phyloP scores from a whole-genome alignment of 805 yeast species.

The Priceomyces medius region DNA sequence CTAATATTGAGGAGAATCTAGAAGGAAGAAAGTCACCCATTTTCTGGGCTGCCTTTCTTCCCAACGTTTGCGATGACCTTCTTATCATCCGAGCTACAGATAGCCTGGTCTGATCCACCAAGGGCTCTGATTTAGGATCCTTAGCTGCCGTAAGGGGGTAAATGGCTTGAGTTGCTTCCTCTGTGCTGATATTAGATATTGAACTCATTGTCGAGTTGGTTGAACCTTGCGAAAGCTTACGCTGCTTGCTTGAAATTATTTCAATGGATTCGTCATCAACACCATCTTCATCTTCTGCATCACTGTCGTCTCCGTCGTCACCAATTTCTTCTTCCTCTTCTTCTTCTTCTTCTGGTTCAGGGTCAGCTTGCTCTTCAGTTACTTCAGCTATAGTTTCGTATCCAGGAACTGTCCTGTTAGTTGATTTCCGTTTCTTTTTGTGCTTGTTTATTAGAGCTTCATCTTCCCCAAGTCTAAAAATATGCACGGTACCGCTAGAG shows the following conservation, averaged over 20 bases:
- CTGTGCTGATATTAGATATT: constrained; percentile 23
- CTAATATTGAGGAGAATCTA: constrained; percentile 76
- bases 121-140: constrained; percentile 50
- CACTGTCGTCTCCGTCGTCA: constrained; percentile 16
- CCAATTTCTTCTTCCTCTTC: constrained; percentile 25
- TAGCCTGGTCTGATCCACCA: constrained; percentile 67
- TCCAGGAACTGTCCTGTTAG: constrained; percentile 11
- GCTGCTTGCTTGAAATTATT: constrained; percentile 26
- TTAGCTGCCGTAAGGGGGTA: constrained; percentile 2
- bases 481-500: constrained; percentile 89
- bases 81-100: constrained; percentile 75
- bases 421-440: constrained; percentile 21
- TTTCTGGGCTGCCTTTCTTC: constrained; percentile 79
- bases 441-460: constrained; percentile 42
- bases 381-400: constrained; percentile 31
- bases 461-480: constrained; percentile 69
- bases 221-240: constrained; percentile 41
- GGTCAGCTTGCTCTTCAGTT: constrained; percentile 17
- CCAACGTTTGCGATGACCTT: constrained; percentile 73
- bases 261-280: constrained; percentile 22
- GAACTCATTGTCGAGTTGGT: constrained; percentile 33
- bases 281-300: constrained; percentile 19
- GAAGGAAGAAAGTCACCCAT: constrained; percentile 87
- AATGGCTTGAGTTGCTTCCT: constrained; percentile 14
- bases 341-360: constrained; percentile 18